Evolutionary conservation across 345 rosid species (phyloP), one percentile per base, ranked within the genome.

Genomic region (Aquilaria malaccensis): DNA sequence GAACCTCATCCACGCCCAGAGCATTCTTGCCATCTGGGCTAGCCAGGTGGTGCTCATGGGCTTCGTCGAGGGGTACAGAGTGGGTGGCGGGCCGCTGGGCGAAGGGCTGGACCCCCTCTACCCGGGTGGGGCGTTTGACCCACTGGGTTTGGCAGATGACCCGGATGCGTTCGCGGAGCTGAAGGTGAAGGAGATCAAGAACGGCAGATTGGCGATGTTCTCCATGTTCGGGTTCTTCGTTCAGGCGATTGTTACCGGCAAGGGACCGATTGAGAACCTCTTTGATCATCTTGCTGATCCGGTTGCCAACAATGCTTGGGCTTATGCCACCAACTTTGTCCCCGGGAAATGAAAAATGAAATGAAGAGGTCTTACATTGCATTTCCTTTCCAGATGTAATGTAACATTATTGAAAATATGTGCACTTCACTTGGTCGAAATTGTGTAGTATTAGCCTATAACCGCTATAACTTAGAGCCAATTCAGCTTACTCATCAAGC

Each of bases 51-150:
- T 92, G 70, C 97, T 93, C 67, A 89, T 89, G 96, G 97, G 98
- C 1, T 79, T 89, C 59, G 80, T 92, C 3, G 98, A 93, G 75
- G 98, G 98, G 2, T 93, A 93, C 91, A 76, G 97, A 68, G 67
- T 93, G 45, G 98, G 98, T 31, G 97, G 98, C 48, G 98, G 98
- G 12, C 98, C 98, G 3, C 87, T 89, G 0, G 97, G 97, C 1
- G 97, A 93, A 79, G 97, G 97, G 3, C 96, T 87, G 4, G 97
- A 93, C 83, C 96, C 96, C 13, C 73, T 93, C 57, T 93, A 93
- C 83, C 98, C 97, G 0, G 98, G 96, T n/a, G 98, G 98, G 58
- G 83, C 96, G 1, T 92, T 92, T 48, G 98, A 89, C 80, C 91
- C 96, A 10, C 82, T 93, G 30, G 94, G 94, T 29, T 59, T 93